Evolutionary conservation across 257 asterid species (phyloP).

Genomic region (Scutellaria galericulata): DNA sequence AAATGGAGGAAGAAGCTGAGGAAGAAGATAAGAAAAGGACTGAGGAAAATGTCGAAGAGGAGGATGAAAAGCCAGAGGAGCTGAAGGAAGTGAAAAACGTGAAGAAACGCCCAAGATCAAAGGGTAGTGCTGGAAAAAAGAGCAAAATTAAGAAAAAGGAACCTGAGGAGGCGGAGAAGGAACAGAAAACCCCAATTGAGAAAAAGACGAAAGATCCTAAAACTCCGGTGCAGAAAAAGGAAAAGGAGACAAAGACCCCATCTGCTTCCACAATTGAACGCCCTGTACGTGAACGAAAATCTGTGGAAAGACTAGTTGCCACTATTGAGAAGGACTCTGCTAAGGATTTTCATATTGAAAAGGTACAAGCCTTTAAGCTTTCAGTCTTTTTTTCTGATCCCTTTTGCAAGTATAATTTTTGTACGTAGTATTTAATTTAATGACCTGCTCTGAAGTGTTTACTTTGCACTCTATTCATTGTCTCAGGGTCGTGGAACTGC

Average conservation of each 20-base stretch:
- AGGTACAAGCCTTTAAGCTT: slow-evolving; percentile 50
- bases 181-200: slow-evolving; percentile 32
- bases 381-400: background rate
- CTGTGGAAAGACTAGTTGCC: slow-evolving; percentile 93
- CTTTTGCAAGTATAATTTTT: slow-evolving; percentile 1
- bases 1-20: slow-evolving; percentile 41
- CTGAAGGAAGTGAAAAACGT: slow-evolving; percentile 44
- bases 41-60: slow-evolving; percentile 40
- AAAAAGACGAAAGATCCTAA: slow-evolving; percentile 44
- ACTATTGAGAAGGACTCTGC: slow-evolving; percentile 67
- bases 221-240: slow-evolving; percentile 41
- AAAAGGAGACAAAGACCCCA: slow-evolving; percentile 69
- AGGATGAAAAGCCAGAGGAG: slow-evolving; percentile 43
- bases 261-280: slow-evolving; percentile 63
- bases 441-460: slow-evolving; percentile 28
- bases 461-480: slow-evolving; percentile 22
- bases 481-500: slow-evolving; percentile 97
- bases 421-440: background rate
- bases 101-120: slow-evolving; percentile 62
- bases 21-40: slow-evolving; percentile 31
- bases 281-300: slow-evolving; percentile 91
- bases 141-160: slow-evolving; percentile 49
- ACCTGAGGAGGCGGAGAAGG: slow-evolving; percentile 55
- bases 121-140: slow-evolving; percentile 45
- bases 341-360: slow-evolving; percentile 72